Percentiles rank a stretch among this genome's conserved stretches.
Conservation (phyloP, 805 yeast species). For the Yamadazyma olivae region DNA sequence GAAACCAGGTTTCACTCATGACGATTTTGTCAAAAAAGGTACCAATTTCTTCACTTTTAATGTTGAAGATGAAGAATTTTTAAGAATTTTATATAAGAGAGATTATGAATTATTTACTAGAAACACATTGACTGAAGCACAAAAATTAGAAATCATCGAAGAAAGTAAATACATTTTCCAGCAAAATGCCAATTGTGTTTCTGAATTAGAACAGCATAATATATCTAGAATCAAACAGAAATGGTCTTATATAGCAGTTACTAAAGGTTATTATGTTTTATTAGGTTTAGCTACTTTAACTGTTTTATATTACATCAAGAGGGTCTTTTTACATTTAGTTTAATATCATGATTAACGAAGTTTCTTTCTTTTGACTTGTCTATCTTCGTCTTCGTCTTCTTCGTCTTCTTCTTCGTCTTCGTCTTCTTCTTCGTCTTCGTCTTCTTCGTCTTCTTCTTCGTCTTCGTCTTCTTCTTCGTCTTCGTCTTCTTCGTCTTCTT, state of each 20-base stretch:
- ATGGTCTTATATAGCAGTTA: conserved; percentile 50
- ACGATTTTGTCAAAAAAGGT: conserved; percentile 58
- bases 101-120: conserved; percentile 78
- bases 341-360: conserved; percentile 3
- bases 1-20: conserved; percentile 61
- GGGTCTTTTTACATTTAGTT: conserved; percentile 19
- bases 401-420: conserved; percentile 16
- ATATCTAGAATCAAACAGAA: conserved; percentile 52
- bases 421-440: conserved; percentile 17
- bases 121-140: conserved; percentile 62
- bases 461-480: conserved; percentile 12
- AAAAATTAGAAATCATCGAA: conserved; percentile 66
- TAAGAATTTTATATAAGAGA: conserved; percentile 66
- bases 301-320: conserved; percentile 31
- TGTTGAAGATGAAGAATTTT: conserved; percentile 60
- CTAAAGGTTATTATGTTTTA: conserved; percentile 49
- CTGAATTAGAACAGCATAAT: conserved; percentile 68
- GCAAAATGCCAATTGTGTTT: conserved; percentile 57
- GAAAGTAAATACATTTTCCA: conserved; percentile 66
- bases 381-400: conserved; percentile 8
- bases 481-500: conserved; percentile 9
- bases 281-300: conserved; percentile 30
- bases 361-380: not conserved
- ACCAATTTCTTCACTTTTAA: conserved; percentile 73
- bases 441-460: conserved; percentile 13